Percentiles rank a stretch among this genome's conserved stretches.
phyloP scores from a whole-genome alignment of 2,329 filamentous ascomycete genomes.

The Atkinsonella hypoxylon region DNA sequence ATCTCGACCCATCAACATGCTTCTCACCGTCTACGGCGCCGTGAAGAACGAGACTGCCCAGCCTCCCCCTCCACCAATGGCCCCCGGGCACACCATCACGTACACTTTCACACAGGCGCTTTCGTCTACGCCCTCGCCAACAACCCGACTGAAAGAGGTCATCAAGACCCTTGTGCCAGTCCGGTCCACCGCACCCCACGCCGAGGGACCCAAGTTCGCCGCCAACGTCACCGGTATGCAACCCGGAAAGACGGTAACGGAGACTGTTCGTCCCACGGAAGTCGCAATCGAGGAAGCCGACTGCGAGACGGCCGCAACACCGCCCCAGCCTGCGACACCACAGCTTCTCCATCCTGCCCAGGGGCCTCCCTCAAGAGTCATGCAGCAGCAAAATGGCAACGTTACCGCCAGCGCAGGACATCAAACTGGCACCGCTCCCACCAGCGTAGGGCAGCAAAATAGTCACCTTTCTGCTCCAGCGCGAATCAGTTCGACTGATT shows the following conservation, averaged over 20 bases:
- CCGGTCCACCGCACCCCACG: neutral
- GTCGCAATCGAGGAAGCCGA: conserved; percentile 14
- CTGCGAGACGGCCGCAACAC: conserved; percentile 6
- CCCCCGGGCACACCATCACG: conserved; percentile 9
- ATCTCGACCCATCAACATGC: conserved; percentile 15
- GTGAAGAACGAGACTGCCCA: conserved; percentile 17
- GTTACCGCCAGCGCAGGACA: no score
- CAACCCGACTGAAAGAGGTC: neutral
- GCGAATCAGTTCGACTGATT: neutral
- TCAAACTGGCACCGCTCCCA: no score
- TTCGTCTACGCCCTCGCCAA: neutral
- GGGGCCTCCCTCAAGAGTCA: no score
- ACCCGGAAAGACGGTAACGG: conserved; percentile 16
- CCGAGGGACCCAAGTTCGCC: neutral
- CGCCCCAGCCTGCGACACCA: neutral
- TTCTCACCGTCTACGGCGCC: conserved; percentile 33
- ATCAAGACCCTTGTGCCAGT: conserved; percentile 2
- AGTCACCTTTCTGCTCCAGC: neutral
- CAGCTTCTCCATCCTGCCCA: neutral
- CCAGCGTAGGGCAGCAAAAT: no score
- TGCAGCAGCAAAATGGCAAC: no score
- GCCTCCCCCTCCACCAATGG: conserved; percentile 23
- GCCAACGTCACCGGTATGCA: conserved; percentile 13
- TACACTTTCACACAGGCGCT: neutral
- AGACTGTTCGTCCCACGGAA: conserved; percentile 11